Percentiles rank a stretch among this genome's conserved stretches.
Conservation (phyloP, 2,329 filamentous ascomycete genomes). For the Aaosphaeria arxii region DNA sequence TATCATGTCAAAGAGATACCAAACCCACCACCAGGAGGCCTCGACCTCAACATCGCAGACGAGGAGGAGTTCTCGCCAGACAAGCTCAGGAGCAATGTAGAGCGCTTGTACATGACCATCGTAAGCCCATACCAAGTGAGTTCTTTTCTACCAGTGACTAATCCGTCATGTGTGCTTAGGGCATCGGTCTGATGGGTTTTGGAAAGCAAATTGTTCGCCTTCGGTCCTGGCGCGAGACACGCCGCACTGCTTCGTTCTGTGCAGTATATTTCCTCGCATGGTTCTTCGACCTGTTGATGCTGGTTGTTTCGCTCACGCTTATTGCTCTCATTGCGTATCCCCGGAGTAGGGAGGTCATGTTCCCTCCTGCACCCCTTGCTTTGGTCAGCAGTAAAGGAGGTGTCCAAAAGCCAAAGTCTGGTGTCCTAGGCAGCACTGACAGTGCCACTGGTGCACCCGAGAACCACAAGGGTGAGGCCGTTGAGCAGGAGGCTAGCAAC, state of each 20-base stretch:
- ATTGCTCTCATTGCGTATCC: slow-evolving; percentile 67
- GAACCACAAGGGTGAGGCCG: slow-evolving; percentile 78
- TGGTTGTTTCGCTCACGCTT: slow-evolving; percentile 56
- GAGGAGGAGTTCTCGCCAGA: slow-evolving; percentile 84
- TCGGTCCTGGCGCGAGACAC: slow-evolving; percentile 73
- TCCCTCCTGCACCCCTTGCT: slow-evolving; percentile 74
- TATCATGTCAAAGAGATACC: slow-evolving; percentile 69
- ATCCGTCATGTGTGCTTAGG: slow-evolving; percentile 11
- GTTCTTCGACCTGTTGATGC: slow-evolving; percentile 68
- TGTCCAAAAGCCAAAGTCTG: slow-evolving; percentile 72
- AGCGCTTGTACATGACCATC: slow-evolving; percentile 79
- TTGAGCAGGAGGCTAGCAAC: slow-evolving; percentile 79
- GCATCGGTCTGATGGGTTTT: slow-evolving; percentile 62
- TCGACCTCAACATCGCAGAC: slow-evolving; percentile 78
- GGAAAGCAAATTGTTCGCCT: slow-evolving; percentile 74
- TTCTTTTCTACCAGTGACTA: slow-evolving; percentile 4
- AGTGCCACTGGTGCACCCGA: slow-evolving; percentile 79
- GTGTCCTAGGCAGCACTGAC: slow-evolving; percentile 71
- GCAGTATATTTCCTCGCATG: slow-evolving; percentile 64
- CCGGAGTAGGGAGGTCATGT: slow-evolving; percentile 59
- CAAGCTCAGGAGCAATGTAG: slow-evolving; percentile 73
- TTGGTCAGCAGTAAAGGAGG: slow-evolving; percentile 69
- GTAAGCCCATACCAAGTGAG: slow-evolving; percentile 19
- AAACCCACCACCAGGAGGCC: slow-evolving; percentile 58
- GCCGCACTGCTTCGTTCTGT: slow-evolving; percentile 66